Conservation (phyloP, 371 early-diverging fungal genomes). For the Lichtheimia corymbifera region DNA sequence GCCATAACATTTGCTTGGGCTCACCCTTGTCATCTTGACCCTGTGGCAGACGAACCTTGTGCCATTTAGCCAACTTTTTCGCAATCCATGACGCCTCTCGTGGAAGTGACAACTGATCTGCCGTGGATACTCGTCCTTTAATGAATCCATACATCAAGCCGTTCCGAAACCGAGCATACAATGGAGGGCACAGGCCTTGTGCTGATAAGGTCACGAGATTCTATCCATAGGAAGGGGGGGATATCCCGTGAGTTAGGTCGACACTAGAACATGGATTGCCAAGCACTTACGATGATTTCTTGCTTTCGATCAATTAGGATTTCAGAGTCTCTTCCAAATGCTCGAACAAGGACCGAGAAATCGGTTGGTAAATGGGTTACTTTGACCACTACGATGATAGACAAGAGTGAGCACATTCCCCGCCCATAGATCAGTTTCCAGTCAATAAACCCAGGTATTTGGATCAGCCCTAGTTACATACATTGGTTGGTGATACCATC, state of each 20-base stretch:
- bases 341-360: constrained; percentile 79
- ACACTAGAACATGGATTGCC: background rate
- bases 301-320: constrained; percentile 87
- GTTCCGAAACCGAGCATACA: constrained; percentile 86
- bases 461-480: constrained; percentile 35
- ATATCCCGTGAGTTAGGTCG: no score
- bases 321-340: constrained; percentile 87
- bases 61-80: constrained; percentile 81
- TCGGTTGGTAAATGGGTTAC: constrained; percentile 66
- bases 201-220: constrained; percentile 79
- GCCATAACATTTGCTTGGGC: constrained; percentile 66
- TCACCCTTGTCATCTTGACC: constrained; percentile 18
- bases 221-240: constrained; percentile 34
- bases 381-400: constrained; percentile 80
- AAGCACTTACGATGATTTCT: constrained; percentile 80
- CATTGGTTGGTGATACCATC: constrained; percentile 93
- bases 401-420: background rate
- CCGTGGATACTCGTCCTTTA: constrained; percentile 70
- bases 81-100: constrained; percentile 79
- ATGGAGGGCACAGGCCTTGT: constrained; percentile 74
- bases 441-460: background rate
- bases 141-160: constrained; percentile 92
- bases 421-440: background rate
- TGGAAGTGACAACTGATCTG: constrained; percentile 72
- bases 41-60: constrained; percentile 54